These are phyloP conservation scores for Xylaria sp. DNA, from an alignment of 2,329 filamentous ascomycete species.

Conservation along the genomic window DNA sequence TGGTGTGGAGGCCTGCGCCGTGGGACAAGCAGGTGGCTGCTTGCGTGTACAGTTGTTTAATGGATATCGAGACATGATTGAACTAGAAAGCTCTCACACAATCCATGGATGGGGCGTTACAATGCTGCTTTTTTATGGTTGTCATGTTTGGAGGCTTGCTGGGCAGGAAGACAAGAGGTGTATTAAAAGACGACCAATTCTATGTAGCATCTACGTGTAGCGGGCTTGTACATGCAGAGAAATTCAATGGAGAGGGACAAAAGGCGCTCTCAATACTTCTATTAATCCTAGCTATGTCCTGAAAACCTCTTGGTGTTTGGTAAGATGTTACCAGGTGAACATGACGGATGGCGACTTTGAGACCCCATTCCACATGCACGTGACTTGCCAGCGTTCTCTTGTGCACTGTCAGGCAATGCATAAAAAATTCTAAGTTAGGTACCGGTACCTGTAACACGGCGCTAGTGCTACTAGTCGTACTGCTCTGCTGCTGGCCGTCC, in stretches of 20 bases:
- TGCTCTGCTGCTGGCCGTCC: neutral
- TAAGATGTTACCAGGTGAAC: neutral
- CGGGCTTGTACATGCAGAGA: conserved; percentile 34
- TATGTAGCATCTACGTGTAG: conserved; percentile 38
- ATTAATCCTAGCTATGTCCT: neutral
- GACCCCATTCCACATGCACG: conserved; percentile 12
- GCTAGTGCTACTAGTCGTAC: neutral
- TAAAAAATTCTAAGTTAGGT: conserved; percentile 21
- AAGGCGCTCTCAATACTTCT: neutral
- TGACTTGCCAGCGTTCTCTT: conserved; percentile 13
- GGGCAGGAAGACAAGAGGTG: conserved; percentile 22
- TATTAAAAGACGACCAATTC: conserved; percentile 31
- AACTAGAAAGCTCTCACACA: conserved; percentile 45
- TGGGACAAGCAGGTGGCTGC: conserved; percentile 35
- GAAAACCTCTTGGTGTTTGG: neutral
- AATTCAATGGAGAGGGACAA: conserved; percentile 17
- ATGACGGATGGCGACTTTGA: neutral
- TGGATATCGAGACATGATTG: conserved; percentile 49
- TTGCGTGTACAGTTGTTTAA: conserved; percentile 40
- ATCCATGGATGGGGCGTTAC: conserved; percentile 42
- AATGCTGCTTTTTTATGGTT: conserved; percentile 29
- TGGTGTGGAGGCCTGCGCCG: conserved; percentile 18
- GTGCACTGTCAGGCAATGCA: conserved; percentile 9
- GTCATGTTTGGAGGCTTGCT: conserved; percentile 26
- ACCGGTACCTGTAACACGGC: neutral